Conservation (phyloP, 2,329 filamentous ascomycete species). For the Calonectria hawksworthii region DNA sequence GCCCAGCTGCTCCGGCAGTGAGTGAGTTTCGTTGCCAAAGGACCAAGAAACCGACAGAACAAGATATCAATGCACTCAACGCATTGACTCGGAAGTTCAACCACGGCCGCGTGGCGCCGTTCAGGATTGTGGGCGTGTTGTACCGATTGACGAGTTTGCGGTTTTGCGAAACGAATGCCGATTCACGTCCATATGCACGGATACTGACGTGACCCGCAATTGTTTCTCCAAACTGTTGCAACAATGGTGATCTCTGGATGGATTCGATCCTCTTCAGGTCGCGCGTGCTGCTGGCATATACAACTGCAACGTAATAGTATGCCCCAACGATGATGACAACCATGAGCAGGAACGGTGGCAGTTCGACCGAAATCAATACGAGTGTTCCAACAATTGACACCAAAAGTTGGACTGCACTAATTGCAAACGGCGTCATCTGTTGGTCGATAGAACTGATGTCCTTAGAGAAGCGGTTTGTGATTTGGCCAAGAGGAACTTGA, state of each 20-base stretch:
- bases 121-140: constrained; percentile 74
- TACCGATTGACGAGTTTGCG: constrained; percentile 76
- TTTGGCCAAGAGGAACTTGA: constrained; percentile 80
- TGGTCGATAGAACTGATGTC: constrained; percentile 83
- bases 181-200: constrained; percentile 77
- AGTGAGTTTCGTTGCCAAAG: constrained; percentile 72
- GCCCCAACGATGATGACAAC: constrained; percentile 69
- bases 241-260: constrained; percentile 81
- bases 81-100: constrained; percentile 77
- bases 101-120: constrained; percentile 82
- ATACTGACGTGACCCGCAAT: constrained; percentile 81
- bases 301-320: constrained; percentile 59
- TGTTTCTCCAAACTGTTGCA: constrained; percentile 81
- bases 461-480: constrained; percentile 82
- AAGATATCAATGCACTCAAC: constrained; percentile 73
- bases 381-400: constrained; percentile 76
- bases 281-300: constrained; percentile 76
- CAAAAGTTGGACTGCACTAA: constrained; percentile 71
- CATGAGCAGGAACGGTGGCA: constrained; percentile 71
- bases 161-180: constrained; percentile 77
- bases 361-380: constrained; percentile 74
- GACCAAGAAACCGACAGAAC: constrained; percentile 72
- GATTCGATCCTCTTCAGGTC: constrained; percentile 83
- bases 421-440: constrained; percentile 70
- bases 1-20: constrained; percentile 78